Evolutionary conservation across 2,329 filamentous ascomycete genomes (phyloP), one percentile per base, ranked within the genome.

Genomic region (Parastagonospora avenae): DNA sequence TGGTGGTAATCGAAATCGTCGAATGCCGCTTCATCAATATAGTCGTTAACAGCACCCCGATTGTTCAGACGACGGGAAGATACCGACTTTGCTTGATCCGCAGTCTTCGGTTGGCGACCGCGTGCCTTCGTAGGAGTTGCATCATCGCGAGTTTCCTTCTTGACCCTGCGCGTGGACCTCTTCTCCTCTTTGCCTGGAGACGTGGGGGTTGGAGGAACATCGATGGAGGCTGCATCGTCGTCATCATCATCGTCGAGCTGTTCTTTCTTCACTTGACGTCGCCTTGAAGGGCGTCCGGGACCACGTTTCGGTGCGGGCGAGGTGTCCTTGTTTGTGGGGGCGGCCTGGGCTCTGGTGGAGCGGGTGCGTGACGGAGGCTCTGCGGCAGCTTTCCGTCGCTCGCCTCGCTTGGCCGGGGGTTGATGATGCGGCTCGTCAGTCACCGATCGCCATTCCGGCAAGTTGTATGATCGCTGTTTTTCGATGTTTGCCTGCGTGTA

Each of bases 401-500:
- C 90, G 46, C 95, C 94, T 71, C 94, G 87, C 66, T 87, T 87
- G 5, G 94, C 94, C 0, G 94, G 94, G 8, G 94, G 94, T 66
- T 97, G 94, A 71, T 99, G 92, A 65, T 96, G 92, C 70, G 91
- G 92, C 75, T 97, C 92, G 57, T 97, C 90, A 71, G 92, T 97
- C 33, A 97, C 82, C 48, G 90, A 85, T 62, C 92, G 91, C 94
- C 94, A 99, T 74, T 99, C 92, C 0, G 93, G 93, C 4, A 99
- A 80, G 63, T 97, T 99, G 78, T 99, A 99, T 11, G 92, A 92
- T 71, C 94, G 85, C 72, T 95, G 91, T 76, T 97, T 95, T 67
- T 97, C 87, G 52, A 99, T 92, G 70, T 99, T 99, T 68, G 94
- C 91, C 74, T 99, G 94, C 31, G 93, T 93, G 72, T 97, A 99